Base-by-base conservation (phyloP, 1,139 yeast genomes). In the Diutina rugosa region DNA sequence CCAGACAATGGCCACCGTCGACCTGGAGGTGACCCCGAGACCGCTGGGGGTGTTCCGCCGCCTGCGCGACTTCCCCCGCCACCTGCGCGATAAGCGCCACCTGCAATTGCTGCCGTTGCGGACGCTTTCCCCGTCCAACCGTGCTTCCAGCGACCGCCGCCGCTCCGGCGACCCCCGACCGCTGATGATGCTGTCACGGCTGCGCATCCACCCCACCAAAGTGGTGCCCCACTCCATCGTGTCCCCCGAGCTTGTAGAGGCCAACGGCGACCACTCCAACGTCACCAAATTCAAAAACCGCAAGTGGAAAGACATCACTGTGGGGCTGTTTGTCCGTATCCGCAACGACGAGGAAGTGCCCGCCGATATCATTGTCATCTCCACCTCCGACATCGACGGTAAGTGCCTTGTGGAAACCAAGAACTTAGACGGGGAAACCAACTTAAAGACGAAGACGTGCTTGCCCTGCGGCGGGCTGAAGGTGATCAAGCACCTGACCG, bases 281-380 rank as follows among this genome's bases (percentile, higher is more conserved):
- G 52, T 48, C 16, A 47, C 26, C 16, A 51, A 51, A 30, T 55
- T 28, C 49, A 59, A n/a, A 56, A 56, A 49, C 53, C 61, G 12
- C 55, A 55, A 49, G 59, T 81, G 85, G 85, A 80, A 81, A 61
- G 74, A 77, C 60, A 79, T 81, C 47, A 66, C 69, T 56, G 85
- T 80, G 32, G 85, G 85, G 29, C 85, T 81, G 62, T 64, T 80
- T 52, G 82, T 93, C 54, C 81, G 97, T 63, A 79, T 93, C 26
- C 81, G 89, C 63, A 85, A 86, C 60, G 38, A 80, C 60, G 85
- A 81, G 58, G 84, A 80, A 65, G 71, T 81, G 35, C 85, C 85
- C 0, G 84, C 84, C 4, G 85, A 81, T 65, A 68, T 78, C 28
- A 65, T 79, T 47, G 72, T 81, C 30, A 67, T 81, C 16, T 69